phyloP scores from a whole-genome alignment of 2,329 filamentous ascomycete genomes.

The Botrytis fragariae region DNA sequence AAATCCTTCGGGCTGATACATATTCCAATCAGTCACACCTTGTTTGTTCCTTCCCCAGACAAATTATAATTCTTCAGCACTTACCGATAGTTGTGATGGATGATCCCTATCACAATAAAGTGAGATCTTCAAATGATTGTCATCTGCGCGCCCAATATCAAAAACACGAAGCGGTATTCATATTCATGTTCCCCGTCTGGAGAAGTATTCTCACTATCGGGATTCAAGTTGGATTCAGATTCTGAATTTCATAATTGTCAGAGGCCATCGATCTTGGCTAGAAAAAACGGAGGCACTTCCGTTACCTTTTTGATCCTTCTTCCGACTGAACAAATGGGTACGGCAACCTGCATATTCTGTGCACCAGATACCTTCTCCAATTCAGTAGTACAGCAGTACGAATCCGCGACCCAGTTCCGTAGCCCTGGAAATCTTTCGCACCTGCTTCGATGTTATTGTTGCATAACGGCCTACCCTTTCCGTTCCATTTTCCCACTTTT shows the following conservation, averaged over 20 bases:
- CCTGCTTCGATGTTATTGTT: constrained; percentile 2
- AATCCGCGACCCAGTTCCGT: constrained; percentile 16
- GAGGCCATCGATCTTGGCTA: neutral
- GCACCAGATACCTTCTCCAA: neutral
- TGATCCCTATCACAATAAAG: neutral
- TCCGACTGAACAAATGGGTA: constrained; percentile 5
- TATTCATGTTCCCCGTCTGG: constrained; percentile 5
- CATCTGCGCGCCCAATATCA: constrained; percentile 7
- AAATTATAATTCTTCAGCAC: constrained; percentile 2
- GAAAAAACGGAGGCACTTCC: neutral
- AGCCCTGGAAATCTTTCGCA: constrained; percentile 16
- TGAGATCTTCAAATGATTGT: constrained; percentile 5
- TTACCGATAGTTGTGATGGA: neutral
- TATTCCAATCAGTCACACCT: constrained; percentile 1
- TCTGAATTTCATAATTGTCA: neutral
- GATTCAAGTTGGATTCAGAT: neutral
- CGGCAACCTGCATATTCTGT: constrained; percentile 14
- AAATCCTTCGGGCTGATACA: constrained; percentile 8
- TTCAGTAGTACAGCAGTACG: constrained; percentile 8
- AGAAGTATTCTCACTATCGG: neutral
- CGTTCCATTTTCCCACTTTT: neutral
- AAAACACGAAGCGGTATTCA: neutral
- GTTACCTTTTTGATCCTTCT: neutral
- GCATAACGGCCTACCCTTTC: constrained; percentile 10
- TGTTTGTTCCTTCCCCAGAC: constrained; percentile 2